Base-by-base conservation (phyloP, 805 yeast genomes). In the Metschnikowia matae region DNA sequence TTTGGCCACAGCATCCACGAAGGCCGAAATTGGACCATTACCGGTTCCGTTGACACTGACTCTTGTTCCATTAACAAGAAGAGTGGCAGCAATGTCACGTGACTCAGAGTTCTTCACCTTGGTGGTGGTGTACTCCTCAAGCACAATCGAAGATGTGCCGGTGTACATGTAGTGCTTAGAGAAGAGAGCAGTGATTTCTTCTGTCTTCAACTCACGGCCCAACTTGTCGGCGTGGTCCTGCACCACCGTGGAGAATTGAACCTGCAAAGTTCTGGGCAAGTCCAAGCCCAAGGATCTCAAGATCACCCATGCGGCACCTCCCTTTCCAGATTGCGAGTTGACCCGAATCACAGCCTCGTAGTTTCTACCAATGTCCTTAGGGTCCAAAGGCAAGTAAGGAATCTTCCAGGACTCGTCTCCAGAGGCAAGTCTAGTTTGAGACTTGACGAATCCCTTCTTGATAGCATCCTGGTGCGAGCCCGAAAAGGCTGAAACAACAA, bases 301-400 rank as follows among this genome's bases (percentile, higher is more conserved):
- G 54, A 85, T 77, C 50, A 85, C 82, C 92, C 92, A 85, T 20
- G 91, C 89, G 42, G 91, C 89, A 68, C 92, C 92, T 64, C 92
- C 92, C 68, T 85, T 85, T 67, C 92, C 92, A n/a, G 89, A 83
- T 71, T 85, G 92, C 20, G 92, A 85, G 71, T 85, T 85, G 61
- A 85, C 91, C 74, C 92, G 78, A 63, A 85, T 85, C 51, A 85
- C 87, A 48, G 90, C 91, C 71, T 85, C 92, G 66, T 85, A 85
- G 59, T 78, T 84, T 74, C 89, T 78, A 50, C 92, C 92, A 58
- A 85, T 82, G 66, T 85, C 92, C 68, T 83, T 77, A 60, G 92
- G 92, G 72, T 85, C 92, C 66, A 85, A 76, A 53, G 92, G 90
- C 62, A 85, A 74, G 74, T 85, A 85, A 49, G 92, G 92, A 56